These are phyloP conservation scores for Neurospora tetrasperma DNA, from an alignment of 495 filamentous ascomycete species.

Conservation along the genomic window DNA sequence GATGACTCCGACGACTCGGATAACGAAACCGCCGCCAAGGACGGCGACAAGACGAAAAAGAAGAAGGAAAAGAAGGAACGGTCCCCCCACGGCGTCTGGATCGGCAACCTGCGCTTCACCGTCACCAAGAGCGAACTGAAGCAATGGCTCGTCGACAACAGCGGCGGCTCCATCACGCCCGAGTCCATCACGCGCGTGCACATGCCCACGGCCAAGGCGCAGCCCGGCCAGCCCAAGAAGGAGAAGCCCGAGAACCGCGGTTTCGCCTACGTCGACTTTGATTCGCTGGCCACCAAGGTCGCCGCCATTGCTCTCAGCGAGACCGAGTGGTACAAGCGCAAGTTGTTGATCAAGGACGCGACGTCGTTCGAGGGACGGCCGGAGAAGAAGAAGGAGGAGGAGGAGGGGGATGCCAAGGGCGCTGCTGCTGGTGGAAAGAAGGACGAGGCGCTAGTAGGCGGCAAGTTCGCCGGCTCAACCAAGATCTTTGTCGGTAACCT, in stretches of 20 bases:
- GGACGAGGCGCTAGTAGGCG: constrained; percentile 16
- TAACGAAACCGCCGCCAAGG: constrained; percentile 17
- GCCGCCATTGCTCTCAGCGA: constrained; percentile 73
- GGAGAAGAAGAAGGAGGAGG: constrained; percentile 30
- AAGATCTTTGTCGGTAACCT: constrained; percentile 92
- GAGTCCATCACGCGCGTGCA: constrained; percentile 72
- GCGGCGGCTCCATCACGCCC: constrained; percentile 51
- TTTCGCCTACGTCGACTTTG: constrained; percentile 94
- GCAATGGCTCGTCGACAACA: constrained; percentile 62
- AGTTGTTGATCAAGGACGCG: constrained; percentile 83
- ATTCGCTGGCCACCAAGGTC: constrained; percentile 50
- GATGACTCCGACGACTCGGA: constrained; percentile 18
- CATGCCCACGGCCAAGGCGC: constrained; percentile 47
- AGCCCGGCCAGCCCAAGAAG: constrained; percentile 18
- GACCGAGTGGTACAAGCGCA: constrained; percentile 60
- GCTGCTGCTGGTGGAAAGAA: neutral
- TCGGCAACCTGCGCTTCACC: constrained; percentile 86
- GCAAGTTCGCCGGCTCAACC: constrained; percentile 33
- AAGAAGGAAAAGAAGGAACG: constrained; percentile 47
- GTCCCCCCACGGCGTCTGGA: constrained; percentile 81
- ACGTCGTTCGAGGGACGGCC: constrained; percentile 75
- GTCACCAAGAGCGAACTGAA: constrained; percentile 60
- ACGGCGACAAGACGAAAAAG: constrained; percentile 20
- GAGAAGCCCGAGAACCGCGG: constrained; percentile 53
- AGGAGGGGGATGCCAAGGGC: constrained; percentile 8